Base-by-base conservation (phyloP, 805 yeast species). In the Priceomyces melissophilus region DNA sequence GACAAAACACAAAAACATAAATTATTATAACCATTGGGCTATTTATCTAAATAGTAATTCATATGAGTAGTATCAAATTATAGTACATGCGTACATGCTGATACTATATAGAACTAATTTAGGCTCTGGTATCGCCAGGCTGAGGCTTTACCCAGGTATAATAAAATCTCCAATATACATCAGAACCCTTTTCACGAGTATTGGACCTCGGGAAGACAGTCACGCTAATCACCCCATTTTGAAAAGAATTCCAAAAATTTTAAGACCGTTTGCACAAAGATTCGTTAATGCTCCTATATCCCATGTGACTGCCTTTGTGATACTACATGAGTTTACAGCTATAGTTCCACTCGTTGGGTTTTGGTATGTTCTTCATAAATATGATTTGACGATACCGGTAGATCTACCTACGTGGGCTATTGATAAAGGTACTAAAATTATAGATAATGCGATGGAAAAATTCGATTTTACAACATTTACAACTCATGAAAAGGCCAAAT, bases 271-370 rank as follows among this genome's bases (percentile, higher is more conserved):
- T 47, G 78, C 82, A 1, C 56, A 57, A 5, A 66, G 71, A 37
- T 69, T 82, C 43, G 60, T 71, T 13, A 55, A 69, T 36, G 81
- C 85, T 0, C 88, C 88, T 1, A 59, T 78, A 3, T 67, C 83
- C 1, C 81, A 81, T 55, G 67, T 82, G 10, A 70, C 84, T 0
- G 69, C 89, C 2, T 86, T 86, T 50, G 48, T 85, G 4, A 55
- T 85, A 3, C 65, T 86, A 10, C 95, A 86, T 54, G 95, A 86
- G 54, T 47, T 86, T 32, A 73, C 90, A 0, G 95, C 95, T 2
- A 70, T 86, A 2, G 73, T 76, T 23, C 95, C 95, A 1, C 65
- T 86, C 37, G 64, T 84, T 30, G 81, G 80, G 0, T 49, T 84
- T 2, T 84, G 91, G 89, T 84, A 78, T 52, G 47, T 69, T 1